These are phyloP conservation scores for Lolium rigidum DNA, from an alignment of 176 grass and related monocot species.

Conservation along the genomic window DNA sequence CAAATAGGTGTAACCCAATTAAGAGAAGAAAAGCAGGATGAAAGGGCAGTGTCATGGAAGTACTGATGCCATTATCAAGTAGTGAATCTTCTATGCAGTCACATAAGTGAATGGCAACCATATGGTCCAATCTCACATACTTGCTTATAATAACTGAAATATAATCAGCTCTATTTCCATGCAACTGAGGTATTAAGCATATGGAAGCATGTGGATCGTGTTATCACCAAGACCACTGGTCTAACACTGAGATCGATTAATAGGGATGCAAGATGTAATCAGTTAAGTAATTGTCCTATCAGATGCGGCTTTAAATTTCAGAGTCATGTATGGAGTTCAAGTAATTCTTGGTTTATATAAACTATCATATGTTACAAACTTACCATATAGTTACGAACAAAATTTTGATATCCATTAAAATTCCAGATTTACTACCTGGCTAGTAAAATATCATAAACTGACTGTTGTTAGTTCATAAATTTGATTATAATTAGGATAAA, in stretches of 20 bases:
- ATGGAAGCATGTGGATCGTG: not conserved
- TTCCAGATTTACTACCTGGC: not conserved
- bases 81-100: conserved; percentile 18
- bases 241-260: conserved; percentile 6
- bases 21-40: not conserved
- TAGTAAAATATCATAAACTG: not conserved
- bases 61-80: not conserved
- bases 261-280: not conserved
- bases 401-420: not conserved
- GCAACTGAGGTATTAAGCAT: not conserved
- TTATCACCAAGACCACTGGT: not conserved
- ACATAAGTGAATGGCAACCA: not conserved
- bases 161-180: not conserved
- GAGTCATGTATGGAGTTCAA: conserved; percentile 19
- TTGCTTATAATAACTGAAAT: conserved; percentile 28
- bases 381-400: not conserved
- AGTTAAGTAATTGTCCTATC: conserved; percentile 4
- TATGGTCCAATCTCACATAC: conserved; percentile 22
- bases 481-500: not conserved
- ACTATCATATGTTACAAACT: not conserved
- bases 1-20: conserved; percentile 45
- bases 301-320: not conserved
- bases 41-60: not conserved
- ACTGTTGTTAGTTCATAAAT: not conserved
- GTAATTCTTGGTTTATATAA: conserved; percentile 8